Evolutionary conservation across 2,329 filamentous ascomycete genomes (phyloP).

Genomic region (Scleromitrula shiraiana): DNA sequence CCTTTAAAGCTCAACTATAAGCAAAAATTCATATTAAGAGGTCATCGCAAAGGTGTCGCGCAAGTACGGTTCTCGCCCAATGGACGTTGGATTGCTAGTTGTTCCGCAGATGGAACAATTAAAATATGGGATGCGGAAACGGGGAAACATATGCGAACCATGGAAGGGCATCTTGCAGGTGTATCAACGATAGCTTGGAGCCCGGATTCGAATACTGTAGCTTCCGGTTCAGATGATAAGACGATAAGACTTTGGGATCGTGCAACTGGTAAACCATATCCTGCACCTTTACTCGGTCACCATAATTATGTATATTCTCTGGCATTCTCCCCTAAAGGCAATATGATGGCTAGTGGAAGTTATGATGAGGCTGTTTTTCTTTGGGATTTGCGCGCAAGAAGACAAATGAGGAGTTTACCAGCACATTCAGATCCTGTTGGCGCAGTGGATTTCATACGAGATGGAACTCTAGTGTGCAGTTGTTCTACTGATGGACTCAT

Average conservation of each 20-base stretch:
- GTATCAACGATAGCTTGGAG: constrained; percentile 92
- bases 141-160: constrained; percentile 73
- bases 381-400: constrained; percentile 87
- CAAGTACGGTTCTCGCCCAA: constrained; percentile 88
- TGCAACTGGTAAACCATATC: constrained; percentile 49
- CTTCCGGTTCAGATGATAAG: constrained; percentile 93
- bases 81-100: constrained; percentile 80
- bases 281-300: constrained; percentile 64
- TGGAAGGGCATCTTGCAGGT: constrained; percentile 89
- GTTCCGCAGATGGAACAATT: constrained; percentile 81
- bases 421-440: constrained; percentile 93
- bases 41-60: constrained; percentile 72
- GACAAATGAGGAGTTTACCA: constrained; percentile 81
- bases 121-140: constrained; percentile 83
- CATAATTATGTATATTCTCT: constrained; percentile 95
- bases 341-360: constrained; percentile 89
- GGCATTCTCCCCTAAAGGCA: constrained; percentile 95
- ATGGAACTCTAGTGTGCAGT: constrained; percentile 86
- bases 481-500: constrained; percentile 89
- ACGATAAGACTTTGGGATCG: constrained; percentile 87
- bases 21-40: constrained; percentile 61
- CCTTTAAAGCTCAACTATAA: constrained; percentile 33
- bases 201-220: constrained; percentile 78
- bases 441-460: constrained; percentile 85
- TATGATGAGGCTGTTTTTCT: constrained; percentile 97